Evolutionary conservation across 306 rosid genomes (phyloP).

Genomic region (Hippophae rhamnoides): DNA sequence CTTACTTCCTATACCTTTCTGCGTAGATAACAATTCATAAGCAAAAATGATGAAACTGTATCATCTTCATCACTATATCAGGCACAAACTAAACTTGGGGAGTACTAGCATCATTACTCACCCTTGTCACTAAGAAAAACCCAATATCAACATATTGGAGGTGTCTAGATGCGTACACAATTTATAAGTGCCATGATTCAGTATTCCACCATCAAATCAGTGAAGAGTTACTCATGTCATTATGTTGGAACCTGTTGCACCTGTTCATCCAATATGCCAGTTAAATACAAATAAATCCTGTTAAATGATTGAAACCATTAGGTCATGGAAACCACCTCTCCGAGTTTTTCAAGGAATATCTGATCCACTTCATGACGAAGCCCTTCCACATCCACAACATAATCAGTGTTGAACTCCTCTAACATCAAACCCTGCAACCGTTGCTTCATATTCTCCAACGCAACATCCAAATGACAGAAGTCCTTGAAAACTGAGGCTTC

Average conservation of each 20-base stretch:
- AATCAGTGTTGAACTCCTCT: conserved; percentile 50
- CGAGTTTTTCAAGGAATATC: conserved; percentile 42
- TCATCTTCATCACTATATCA: too few species aligned
- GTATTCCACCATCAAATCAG: not conserved
- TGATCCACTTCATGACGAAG: conserved; percentile 60
- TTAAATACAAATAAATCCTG: not conserved
- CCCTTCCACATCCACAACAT: conserved; percentile 58
- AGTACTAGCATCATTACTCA: too few species aligned
- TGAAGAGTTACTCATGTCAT: conserved; percentile 5
- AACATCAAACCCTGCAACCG: conserved; percentile 44
- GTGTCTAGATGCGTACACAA: too few species aligned
- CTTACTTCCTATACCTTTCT: too few species aligned
- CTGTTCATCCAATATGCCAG: conserved; percentile 4
- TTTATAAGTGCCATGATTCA: not conserved
- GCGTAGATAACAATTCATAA: too few species aligned
- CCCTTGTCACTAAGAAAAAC: too few species aligned
- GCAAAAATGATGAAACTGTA: too few species aligned
- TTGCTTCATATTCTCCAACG: conserved; percentile 55
- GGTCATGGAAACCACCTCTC: conserved; percentile 23
- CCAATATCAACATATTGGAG: too few species aligned
- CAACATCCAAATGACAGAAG: conserved; percentile 56
- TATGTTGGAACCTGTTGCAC: conserved; percentile 1
- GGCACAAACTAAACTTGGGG: too few species aligned
- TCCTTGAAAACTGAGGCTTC: conserved; percentile 54
- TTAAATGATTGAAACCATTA: not conserved